Percentiles rank a stretch among this genome's conserved stretches.
Conservation (phyloP, 345 rosid species). For the Hypericum perforatum region DNA sequence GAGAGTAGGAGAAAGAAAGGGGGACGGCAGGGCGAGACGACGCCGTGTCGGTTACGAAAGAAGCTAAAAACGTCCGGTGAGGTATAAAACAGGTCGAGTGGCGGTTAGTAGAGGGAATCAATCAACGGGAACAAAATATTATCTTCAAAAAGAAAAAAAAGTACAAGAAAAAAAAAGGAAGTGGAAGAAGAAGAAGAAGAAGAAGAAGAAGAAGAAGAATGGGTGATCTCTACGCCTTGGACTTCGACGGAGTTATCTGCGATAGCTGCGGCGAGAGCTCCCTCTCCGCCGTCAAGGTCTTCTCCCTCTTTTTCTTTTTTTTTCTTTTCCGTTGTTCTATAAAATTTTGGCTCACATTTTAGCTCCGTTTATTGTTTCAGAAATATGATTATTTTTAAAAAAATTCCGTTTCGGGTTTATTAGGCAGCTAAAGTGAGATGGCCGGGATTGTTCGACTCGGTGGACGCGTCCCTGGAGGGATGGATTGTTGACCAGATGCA, state of each 20-base stretch:
- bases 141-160: not conserved
- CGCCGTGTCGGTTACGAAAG: not conserved
- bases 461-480: slow-evolving; percentile 49
- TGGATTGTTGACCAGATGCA: slow-evolving; percentile 91
- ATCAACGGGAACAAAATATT: not conserved
- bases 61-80: not conserved
- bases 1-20: too few relatives aligned
- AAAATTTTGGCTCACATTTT: too few relatives aligned
- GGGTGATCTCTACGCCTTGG: slow-evolving; percentile 76
- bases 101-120: slow-evolving; percentile 4
- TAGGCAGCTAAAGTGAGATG: slow-evolving; percentile 86
- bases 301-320: not conserved
- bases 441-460: slow-evolving; percentile 58
- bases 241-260: slow-evolving; percentile 92
- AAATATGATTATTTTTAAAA: not conserved
- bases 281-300: slow-evolving; percentile 84
- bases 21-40: not conserved
- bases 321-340: too few relatives aligned
- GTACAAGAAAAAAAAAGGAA: not conserved
- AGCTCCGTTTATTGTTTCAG: not conserved
- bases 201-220: not conserved
- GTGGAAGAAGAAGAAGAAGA: not conserved
- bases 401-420: not conserved
- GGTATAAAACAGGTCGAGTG: slow-evolving; percentile 8
- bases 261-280: slow-evolving; percentile 96